Percentiles rank a stretch among this genome's conserved stretches.
These are phyloP conservation scores for Guadua angustifolia DNA, from an alignment of 176 grass and related monocot species.

Conservation along the genomic window DNA sequence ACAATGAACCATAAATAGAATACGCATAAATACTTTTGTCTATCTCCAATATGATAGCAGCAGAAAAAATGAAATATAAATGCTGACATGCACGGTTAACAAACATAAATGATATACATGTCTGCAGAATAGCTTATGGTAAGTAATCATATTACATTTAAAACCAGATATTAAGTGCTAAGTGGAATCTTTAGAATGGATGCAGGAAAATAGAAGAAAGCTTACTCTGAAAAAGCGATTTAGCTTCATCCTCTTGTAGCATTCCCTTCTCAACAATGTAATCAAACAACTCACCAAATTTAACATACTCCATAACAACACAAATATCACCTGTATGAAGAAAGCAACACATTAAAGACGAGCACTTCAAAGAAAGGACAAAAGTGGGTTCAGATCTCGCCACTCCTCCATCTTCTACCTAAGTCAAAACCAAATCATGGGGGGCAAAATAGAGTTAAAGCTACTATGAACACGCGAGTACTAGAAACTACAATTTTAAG, in stretches of 20 bases:
- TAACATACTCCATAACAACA: conserved; percentile 88
- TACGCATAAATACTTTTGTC: too few relatives aligned
- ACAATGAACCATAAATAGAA: too few relatives aligned
- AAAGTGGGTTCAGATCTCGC: conserved; percentile 50
- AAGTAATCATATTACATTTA: neutral
- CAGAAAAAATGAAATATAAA: too few relatives aligned
- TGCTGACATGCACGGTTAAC: too few relatives aligned
- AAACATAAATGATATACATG: too few relatives aligned
- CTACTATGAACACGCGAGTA: neutral
- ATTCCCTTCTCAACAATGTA: conserved; percentile 85
- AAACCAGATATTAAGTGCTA: neutral
- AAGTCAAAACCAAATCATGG: neutral
- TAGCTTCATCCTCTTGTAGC: conserved; percentile 75
- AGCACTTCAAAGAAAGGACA: neutral
- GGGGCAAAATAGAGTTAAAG: neutral
- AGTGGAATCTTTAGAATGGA: neutral
- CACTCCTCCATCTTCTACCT: conserved; percentile 65
- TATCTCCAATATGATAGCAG: too few relatives aligned
- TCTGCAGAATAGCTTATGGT: neutral
- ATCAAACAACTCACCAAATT: conserved; percentile 79
- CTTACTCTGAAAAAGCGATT: conserved; percentile 78
- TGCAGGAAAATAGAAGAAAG: neutral
- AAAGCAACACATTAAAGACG: neutral
- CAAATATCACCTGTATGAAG: conserved; percentile 56
- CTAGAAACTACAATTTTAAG: too few relatives aligned